A percentile compares a stretch with the other conserved stretches of the same genome.
Evolutionary conservation across 2,329 filamentous ascomycete species (phyloP).

Genomic region (Penicillium paneum): DNA sequence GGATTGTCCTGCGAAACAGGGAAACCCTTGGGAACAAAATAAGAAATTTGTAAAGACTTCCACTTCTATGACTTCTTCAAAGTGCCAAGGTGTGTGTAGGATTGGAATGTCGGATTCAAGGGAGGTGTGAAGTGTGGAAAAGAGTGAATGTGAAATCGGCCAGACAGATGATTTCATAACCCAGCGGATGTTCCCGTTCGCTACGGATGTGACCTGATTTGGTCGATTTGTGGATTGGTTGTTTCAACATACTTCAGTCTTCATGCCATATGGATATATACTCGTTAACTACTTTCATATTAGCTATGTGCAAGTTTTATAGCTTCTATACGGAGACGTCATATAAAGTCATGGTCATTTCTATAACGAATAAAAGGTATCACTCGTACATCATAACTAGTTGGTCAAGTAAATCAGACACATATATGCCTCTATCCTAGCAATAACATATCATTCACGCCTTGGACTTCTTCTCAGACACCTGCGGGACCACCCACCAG

Average conservation of each 20-base stretch:
- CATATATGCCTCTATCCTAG: neutral
- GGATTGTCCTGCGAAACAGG: neutral
- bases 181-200: neutral
- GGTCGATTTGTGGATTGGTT: neutral
- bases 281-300: too few relatives aligned
- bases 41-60: neutral
- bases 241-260: neutral
- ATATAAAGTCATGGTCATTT: slow-evolving; percentile 7
- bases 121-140: neutral
- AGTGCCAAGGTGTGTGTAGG: neutral
- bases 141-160: neutral
- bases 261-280: too few relatives aligned
- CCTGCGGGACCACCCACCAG: slow-evolving; percentile 46
- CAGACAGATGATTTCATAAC: slow-evolving; percentile 20
- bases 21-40: neutral
- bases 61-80: neutral
- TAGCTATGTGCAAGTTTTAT: too few relatives aligned
- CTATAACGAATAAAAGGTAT: slow-evolving; percentile 1
- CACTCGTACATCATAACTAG: neutral
- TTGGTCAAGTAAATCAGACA: neutral
- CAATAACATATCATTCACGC: neutral
- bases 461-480: slow-evolving; percentile 24
- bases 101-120: neutral
- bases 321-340: neutral
- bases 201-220: neutral